Base-by-base conservation (phyloP, 306 rosid genomes). In the Hippophae rhamnoides region DNA sequence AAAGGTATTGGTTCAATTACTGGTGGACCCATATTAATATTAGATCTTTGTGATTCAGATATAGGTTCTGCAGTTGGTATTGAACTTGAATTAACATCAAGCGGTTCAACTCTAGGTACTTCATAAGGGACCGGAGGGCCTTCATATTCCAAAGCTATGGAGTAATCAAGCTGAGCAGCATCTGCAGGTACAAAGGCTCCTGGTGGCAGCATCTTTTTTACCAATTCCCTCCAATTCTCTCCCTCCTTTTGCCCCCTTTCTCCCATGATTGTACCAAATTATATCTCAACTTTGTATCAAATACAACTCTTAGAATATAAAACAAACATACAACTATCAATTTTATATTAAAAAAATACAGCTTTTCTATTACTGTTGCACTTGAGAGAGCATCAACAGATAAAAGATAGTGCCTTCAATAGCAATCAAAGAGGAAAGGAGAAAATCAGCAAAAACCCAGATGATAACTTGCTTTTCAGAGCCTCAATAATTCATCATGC, bases 181-280 rank as follows among this genome's bases (percentile, higher is more conserved):
- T 89, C 97, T 57, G 72, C 95, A 0, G 97, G 97, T 9, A 89
- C 52, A 12, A 94, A 90, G 0, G 90, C 90, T 13, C 96, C 96
- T 25, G 56, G 75, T 6, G 96, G 96, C 0, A 89, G 81, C 96
- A 89, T 85, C 70, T 81, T 86, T 52, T 90, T 69, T 54, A 89
- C 56, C 41, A 76, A 65, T 7, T 79, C 76, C 68, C 74, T 76
- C 95, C 97, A 89, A 14, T 74, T 60, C 40, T 81, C 83, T 47
- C 58, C 78, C 23, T 69, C 81, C 51, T 76, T 84, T 6, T 81
- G 41, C 49, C 80, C 86, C 5, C 81, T 82, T 65, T 48, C 57
- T 59, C 57, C 7, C 23, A 13, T 18, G 27, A 31, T 7, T 43
- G 52, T 64, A 27, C 44, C 40, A 65, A 57, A 58, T 64, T 7